These are phyloP conservation scores for Eucalyptus melliodora DNA, from an alignment of 345 rosid species.

Conservation along the genomic window DNA sequence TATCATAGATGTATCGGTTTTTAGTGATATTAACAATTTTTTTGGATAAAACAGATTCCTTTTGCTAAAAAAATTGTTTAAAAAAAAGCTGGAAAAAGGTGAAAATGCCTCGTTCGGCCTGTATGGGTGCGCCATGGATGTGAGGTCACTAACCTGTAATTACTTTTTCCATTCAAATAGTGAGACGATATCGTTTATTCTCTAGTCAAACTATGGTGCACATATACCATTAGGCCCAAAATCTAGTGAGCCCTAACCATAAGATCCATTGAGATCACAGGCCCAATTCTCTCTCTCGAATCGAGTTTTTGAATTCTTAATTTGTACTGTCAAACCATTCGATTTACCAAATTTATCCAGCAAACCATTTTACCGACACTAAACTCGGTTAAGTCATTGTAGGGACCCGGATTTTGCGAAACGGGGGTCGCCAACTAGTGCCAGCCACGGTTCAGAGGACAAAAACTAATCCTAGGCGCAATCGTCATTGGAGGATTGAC, in stretches of 20 bases:
- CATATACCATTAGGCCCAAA: neutral
- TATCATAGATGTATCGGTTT: too few relatives aligned
- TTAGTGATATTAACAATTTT: too few relatives aligned
- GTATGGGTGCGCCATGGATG: neutral
- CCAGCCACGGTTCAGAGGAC: neutral
- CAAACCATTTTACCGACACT: neutral
- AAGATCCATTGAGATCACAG: neutral
- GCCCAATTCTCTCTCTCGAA: neutral
- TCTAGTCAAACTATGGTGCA: neutral
- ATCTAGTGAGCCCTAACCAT: neutral
- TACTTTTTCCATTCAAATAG: too few relatives aligned
- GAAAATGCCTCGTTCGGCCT: neutral
- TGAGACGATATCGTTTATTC: too few relatives aligned
- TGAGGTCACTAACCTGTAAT: neutral
- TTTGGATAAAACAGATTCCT: neutral
- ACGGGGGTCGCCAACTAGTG: neutral
- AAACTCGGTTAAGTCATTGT: neutral
- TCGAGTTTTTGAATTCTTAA: neutral
- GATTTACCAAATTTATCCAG: neutral
- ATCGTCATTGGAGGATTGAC: neutral
- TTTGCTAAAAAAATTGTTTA: neutral
- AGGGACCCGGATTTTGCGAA: neutral
- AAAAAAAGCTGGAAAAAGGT: neutral
- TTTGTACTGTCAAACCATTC: neutral
- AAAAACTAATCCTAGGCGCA: neutral